Conservation (phyloP, 129 eudicot species). For the Lactuca sativa region DNA sequence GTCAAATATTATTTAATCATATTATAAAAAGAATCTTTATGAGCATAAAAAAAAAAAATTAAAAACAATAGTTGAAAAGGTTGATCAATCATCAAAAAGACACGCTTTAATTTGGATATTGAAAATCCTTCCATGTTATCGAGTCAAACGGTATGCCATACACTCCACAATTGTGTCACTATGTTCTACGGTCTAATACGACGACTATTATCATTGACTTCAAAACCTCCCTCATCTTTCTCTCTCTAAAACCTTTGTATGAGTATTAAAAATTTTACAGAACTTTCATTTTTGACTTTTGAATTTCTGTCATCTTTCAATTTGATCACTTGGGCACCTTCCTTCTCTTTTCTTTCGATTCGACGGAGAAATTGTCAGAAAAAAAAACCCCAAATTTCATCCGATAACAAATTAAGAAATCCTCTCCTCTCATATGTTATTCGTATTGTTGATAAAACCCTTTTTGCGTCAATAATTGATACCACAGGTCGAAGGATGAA, state of each 20-base stretch:
- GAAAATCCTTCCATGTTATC: background rate
- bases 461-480: conserved; percentile 5
- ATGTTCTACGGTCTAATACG: conserved; percentile 36
- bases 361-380: conserved; percentile 5
- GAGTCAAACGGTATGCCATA: conserved; percentile 16
- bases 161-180: conserved; percentile 27
- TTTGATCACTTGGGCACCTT: conserved; percentile 29
- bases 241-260: conserved; percentile 20
- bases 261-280: background rate
- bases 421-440: background rate
- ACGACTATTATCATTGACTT: conserved; percentile 36
- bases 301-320: conserved; percentile 15
- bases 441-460: background rate
- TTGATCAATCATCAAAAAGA: background rate
- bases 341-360: conserved; percentile 29
- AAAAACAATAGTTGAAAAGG: background rate
- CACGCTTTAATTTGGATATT: background rate
- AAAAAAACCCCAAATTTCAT: conserved; percentile 20
- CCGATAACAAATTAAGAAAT: conserved; percentile 8
- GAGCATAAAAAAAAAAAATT: background rate
- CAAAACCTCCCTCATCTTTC: conserved; percentile 11
- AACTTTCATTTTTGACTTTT: conserved; percentile 33
- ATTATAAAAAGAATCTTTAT: too few species aligned
- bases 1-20: background rate
- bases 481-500: background rate